These are phyloP conservation scores for Chrysoporthe austroafricana DNA, from an alignment of 2,329 filamentous ascomycete genomes.

Conservation along the genomic window DNA sequence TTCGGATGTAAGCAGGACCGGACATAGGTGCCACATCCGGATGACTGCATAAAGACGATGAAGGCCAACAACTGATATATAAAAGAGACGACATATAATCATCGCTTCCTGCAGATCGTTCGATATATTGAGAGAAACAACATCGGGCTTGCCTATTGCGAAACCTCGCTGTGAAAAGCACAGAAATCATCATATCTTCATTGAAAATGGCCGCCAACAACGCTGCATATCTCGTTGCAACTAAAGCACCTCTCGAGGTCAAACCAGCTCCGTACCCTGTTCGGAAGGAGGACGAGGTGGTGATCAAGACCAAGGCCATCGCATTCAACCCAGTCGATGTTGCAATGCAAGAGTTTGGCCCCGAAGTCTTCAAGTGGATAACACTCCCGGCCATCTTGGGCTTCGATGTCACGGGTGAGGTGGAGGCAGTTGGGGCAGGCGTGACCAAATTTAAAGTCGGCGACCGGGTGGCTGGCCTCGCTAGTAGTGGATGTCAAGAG, in stretches of 20 bases:
- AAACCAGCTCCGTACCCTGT: constrained; percentile 18
- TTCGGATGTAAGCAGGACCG: not conserved
- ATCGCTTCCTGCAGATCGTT: not conserved
- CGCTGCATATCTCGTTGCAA: constrained; percentile 21
- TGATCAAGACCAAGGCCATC: constrained; percentile 38
- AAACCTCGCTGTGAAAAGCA: not conserved
- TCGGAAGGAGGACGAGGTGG: constrained; percentile 30
- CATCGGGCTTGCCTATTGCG: not conserved
- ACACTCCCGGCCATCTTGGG: constrained; percentile 41
- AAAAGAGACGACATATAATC: not conserved
- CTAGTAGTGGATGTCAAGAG: constrained; percentile 36
- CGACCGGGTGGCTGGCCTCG: constrained; percentile 39
- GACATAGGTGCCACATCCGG: not conserved
- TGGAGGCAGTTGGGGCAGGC: constrained; percentile 38
- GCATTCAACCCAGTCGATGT: constrained; percentile 42
- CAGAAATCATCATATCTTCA: not conserved
- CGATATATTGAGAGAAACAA: not conserved
- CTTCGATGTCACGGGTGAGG: constrained; percentile 40
- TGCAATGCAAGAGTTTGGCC: constrained; percentile 36
- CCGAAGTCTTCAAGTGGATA: constrained; percentile 35
- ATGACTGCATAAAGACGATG: not conserved
- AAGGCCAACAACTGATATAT: not conserved
- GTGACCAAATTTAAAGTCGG: constrained; percentile 38
- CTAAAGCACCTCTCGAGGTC: constrained; percentile 19
- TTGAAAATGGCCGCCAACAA: constrained; percentile 23